Evolutionary conservation across 176 grass and related monocot genomes (phyloP), one percentile per base, ranked within the genome.

Genomic region (Hyparrhenia diplandra): DNA sequence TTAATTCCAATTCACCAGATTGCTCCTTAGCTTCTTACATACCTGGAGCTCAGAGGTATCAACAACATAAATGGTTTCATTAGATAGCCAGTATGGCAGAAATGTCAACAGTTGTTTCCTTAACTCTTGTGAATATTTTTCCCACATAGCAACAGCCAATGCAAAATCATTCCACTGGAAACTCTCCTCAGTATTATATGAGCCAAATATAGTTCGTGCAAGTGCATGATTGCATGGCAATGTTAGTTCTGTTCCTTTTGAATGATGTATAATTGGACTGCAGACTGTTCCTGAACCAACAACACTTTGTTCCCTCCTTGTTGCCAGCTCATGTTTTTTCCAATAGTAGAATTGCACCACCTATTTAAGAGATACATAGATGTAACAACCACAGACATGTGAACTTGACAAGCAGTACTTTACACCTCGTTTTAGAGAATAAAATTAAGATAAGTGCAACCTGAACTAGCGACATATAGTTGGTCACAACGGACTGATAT

Each of bases 291-390:
- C 67, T 73, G 79, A 73, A 80, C 36, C 60, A 68, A 21, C 10
- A 55, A 11, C 32, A 73, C 51, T 68, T 39, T 71, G 80, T 80
- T 76, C 80, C 60, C 69, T 85, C 81, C 66, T 72, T 79, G 74
- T 28, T 69, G 77, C 77, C 65, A 91, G 25, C 36, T 89, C 75
- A 73, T 78, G 36, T 59, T 79, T 66, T 88, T 91, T 95, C 95
- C 95, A 98, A 84, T 79, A 80, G 86, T 89, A 98, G 55, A 95
- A 98, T 82, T 95, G 90, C 35, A 93, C 57, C 52, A 86, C 90
- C 95, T 98, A 75, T 76, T 73, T 51, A 41, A 80, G 18, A 82
- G 17, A 87, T 2, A 51, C 25, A 58, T 20, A 49, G 39, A 78
- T 23, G 24, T n/a, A 77, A 78, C 29, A 39, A 72, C 10, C 75